Percentiles rank a stretch among this genome's conserved stretches.
phyloP scores from a whole-genome alignment of 805 yeast species.

The Candida lessepsii region DNA sequence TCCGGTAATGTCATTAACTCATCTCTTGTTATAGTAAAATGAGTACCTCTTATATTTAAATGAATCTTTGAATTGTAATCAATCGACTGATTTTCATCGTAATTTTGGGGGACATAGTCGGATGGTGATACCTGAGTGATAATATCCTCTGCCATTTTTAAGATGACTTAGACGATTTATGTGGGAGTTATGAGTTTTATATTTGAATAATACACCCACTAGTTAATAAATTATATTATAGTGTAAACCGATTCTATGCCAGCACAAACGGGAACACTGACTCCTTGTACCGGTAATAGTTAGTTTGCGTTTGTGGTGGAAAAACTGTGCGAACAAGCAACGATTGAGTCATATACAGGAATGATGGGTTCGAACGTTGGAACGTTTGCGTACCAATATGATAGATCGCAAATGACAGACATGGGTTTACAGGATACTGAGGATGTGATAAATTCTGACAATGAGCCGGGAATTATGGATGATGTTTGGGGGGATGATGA shows the following conservation, averaged over 20 bases:
- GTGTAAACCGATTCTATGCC: slow-evolving; percentile 5
- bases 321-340: slow-evolving; percentile 2
- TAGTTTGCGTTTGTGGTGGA: slow-evolving; percentile 7
- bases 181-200: not conserved
- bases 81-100: slow-evolving; percentile 30
- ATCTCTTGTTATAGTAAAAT: slow-evolving; percentile 78
- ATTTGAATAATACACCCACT: not conserved
- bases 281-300: slow-evolving; percentile 1
- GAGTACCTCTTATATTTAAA: slow-evolving; percentile 71
- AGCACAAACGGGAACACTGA: slow-evolving; percentile 3
- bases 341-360: slow-evolving; percentile 5
- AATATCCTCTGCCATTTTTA: slow-evolving; percentile 45
- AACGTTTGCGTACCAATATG: not conserved
- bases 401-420: no score
- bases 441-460: no score
- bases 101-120: slow-evolving; percentile 21
- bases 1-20: slow-evolving; percentile 93
- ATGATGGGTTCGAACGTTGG: not conserved
- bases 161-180: not conserved
- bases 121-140: slow-evolving; percentile 71
- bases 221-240: not conserved
- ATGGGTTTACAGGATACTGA: no score
- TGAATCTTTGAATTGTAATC: slow-evolving; percentile 68
- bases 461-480: slow-evolving; percentile 15
- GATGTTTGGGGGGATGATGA: slow-evolving; percentile 36